These are phyloP conservation scores for Beauveria caledonica DNA, from an alignment of 2,329 filamentous ascomycete species.

Conservation along the genomic window DNA sequence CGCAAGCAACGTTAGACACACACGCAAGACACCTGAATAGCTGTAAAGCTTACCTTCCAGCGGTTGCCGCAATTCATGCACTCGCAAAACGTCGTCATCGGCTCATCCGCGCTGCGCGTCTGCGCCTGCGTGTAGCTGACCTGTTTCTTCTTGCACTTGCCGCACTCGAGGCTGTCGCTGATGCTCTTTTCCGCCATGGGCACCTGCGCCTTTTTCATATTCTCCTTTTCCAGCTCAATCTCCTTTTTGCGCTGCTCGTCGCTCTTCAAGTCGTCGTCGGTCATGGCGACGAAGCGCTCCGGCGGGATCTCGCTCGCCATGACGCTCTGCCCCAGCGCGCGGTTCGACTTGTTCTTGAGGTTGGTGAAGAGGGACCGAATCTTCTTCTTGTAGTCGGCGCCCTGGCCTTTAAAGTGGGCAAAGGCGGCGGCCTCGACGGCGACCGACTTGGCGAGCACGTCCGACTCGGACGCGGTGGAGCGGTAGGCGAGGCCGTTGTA, in stretches of 20 bases:
- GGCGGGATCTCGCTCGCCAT: constrained; percentile 65
- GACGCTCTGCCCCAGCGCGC: constrained; percentile 66
- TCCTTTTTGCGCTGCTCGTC: constrained; percentile 72
- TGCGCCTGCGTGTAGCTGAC: constrained; percentile 96
- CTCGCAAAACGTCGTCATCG: constrained; percentile 71
- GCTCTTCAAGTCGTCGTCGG: constrained; percentile 83
- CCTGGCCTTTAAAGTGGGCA: constrained; percentile 60
- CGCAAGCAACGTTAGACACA: background rate
- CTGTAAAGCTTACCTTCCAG: constrained; percentile 54
- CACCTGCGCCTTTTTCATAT: constrained; percentile 96
- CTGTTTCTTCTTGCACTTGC: constrained; percentile 87
- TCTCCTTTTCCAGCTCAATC: constrained; percentile 71
- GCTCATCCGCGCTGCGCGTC: constrained; percentile 91
- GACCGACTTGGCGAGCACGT: constrained; percentile 65
- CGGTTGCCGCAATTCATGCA: constrained; percentile 61
- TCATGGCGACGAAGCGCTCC: constrained; percentile 75
- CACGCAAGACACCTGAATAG: too few relatives aligned
- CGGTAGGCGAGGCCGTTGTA: constrained; percentile 79
- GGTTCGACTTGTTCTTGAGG: constrained; percentile 86
- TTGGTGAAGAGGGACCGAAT: constrained; percentile 91
- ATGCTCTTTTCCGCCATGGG: constrained; percentile 87
- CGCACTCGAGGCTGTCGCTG: constrained; percentile 77
- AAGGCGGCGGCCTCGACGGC: constrained; percentile 79
- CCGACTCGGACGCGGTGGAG: constrained; percentile 61
- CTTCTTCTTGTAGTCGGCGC: constrained; percentile 72